Base-by-base conservation (phyloP, 495 filamentous ascomycete species). In the Friedmanniomyces simplex region DNA sequence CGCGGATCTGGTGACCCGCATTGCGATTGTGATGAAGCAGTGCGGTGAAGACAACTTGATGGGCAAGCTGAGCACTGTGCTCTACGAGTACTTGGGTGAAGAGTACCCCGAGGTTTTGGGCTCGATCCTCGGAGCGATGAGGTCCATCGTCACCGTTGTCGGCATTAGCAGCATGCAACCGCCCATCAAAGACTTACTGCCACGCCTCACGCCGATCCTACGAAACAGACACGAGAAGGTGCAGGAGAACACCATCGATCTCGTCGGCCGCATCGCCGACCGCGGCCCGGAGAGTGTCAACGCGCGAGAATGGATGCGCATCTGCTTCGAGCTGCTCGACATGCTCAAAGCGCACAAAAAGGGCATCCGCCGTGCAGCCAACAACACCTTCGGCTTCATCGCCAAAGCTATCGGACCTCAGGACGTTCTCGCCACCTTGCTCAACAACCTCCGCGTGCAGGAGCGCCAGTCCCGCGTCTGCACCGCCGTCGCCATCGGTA, bases 301-400 rank as follows among this genome's bases (percentile, higher is more conserved):
- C 66, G 91, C 94, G 16, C 82, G 93, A 67, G 94, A 99, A 71
- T 97, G 94, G 94, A 97, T 99, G 94, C 82, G 94, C 64, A 99
- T 99, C 69, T 97, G 94, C 74, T 99, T 97, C 70, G 94, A 99
- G 76, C 77, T 99, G 48, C 80, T 97, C 37, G 94, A 99, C 73
- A 97, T 99, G 93, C 81, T 99, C 59, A 99, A 99, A 73, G 94
- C 94, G 1, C 93, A 98, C 74, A 98, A 98, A 73, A 96, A 96
- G 78, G 91, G 94, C 55, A 99, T 99, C 65, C 88, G 94, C 57
- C 85, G 94, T 71, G 94, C 94, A 13, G 94, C 94, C 57, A 99
- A 99, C 80, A 99, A 99, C 77, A 99, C 94, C 1, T 99, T 99
- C 64, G 94, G 94, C 68, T 99, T 96, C 81, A 99, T 99, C 65